These are phyloP conservation scores for Saitozyma sp. DNA, from an alignment of 768 basidiomycete species.

Conservation along the genomic window DNA sequence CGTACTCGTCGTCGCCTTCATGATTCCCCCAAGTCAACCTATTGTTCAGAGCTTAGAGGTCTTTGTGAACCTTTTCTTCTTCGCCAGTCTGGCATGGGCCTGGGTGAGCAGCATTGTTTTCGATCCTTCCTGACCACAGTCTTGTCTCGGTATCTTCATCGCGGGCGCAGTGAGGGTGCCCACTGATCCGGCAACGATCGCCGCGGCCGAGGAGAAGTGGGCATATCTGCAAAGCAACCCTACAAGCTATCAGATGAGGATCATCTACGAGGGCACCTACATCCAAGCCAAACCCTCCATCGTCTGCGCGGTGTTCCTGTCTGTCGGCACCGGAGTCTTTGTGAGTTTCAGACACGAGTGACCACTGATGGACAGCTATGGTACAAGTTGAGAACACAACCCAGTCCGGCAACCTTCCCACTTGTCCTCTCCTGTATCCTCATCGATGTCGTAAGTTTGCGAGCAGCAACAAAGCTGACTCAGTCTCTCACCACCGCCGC, in stretches of 20 bases:
- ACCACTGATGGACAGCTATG: conserved; percentile 23
- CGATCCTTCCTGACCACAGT: neutral
- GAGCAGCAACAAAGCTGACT: neutral
- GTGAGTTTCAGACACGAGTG: conserved; percentile 8
- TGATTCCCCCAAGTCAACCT: conserved; percentile 43
- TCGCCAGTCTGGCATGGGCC: conserved; percentile 42
- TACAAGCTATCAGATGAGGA: conserved; percentile 4
- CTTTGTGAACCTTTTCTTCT: conserved; percentile 45
- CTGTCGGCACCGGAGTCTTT: conserved; percentile 36
- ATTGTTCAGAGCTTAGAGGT: conserved; percentile 44
- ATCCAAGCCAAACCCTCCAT: conserved; percentile 43
- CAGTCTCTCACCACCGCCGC: conserved; percentile 39
- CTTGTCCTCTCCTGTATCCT: conserved; percentile 47
- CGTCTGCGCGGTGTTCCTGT: conserved; percentile 42
- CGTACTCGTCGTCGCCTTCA: conserved; percentile 42
- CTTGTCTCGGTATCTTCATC: conserved; percentile 40
- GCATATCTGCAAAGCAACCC: conserved; percentile 12
- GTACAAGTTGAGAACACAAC: conserved; percentile 48
- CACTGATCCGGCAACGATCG: conserved; percentile 24
- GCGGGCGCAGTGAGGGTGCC: conserved; percentile 27
- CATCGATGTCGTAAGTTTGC: conserved; percentile 37
- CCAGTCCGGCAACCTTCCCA: conserved; percentile 46
- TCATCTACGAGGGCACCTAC: conserved; percentile 46
- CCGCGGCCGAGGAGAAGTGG: conserved; percentile 25
- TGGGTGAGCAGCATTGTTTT: conserved; percentile 31